These are phyloP conservation scores for Venturiaceae sp. DNA, from an alignment of 2,329 filamentous ascomycete species.

Conservation along the genomic window DNA sequence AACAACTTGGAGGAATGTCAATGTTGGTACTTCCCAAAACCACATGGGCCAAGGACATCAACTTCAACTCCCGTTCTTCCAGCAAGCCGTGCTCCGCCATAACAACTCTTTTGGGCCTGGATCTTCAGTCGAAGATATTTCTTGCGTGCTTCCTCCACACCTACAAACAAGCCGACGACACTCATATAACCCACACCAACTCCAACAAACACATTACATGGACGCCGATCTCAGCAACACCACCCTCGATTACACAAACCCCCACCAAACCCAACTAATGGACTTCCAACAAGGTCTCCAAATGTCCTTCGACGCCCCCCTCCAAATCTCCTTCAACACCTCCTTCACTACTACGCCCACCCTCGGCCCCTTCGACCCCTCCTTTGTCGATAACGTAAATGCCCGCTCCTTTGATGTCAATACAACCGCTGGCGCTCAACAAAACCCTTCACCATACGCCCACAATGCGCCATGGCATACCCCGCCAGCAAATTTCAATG, in stretches of 20 bases:
- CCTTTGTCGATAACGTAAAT: background rate
- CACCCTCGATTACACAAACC: too few species aligned
- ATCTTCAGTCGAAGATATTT: background rate
- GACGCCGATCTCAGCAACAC: background rate
- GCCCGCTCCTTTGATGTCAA: too few species aligned
- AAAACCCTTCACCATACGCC: background rate
- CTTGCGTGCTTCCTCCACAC: background rate
- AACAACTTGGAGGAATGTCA: constrained; percentile 25
- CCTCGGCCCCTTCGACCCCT: background rate
- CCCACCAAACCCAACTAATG: too few species aligned
- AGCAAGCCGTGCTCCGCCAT: background rate
- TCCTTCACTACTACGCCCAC: background rate
- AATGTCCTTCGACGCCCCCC: background rate
- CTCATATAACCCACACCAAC: background rate
- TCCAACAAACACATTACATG: background rate
- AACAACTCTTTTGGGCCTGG: constrained; percentile 1
- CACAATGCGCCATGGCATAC: background rate
- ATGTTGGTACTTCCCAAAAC: background rate
- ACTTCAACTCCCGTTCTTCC: background rate
- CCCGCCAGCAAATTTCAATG: background rate
- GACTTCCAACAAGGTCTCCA: background rate
- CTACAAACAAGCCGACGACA: background rate
- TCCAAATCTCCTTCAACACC: background rate
- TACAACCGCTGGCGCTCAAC: background rate
- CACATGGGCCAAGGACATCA: constrained; percentile 12